These are phyloP conservation scores for Bolboschoenus planiculmis DNA, from an alignment of 176 grass and related monocot species.

Conservation along the genomic window DNA sequence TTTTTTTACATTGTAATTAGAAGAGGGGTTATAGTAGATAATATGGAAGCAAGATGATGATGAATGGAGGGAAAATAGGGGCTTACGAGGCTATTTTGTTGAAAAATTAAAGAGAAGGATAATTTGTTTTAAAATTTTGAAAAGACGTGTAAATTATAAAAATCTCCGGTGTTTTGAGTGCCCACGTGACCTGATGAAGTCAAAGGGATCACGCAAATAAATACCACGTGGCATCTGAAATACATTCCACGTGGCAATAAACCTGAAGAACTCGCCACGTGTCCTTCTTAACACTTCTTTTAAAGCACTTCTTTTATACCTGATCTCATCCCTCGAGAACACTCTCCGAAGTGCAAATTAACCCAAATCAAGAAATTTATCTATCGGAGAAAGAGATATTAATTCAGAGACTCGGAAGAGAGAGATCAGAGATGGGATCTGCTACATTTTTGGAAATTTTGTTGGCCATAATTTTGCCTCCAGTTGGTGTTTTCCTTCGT, in stretches of 20 bases:
- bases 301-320: background rate
- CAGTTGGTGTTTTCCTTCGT: slow-evolving; percentile 86
- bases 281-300: background rate
- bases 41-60: too few relatives aligned
- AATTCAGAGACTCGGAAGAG: background rate
- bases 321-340: background rate
- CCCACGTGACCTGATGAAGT: background rate
- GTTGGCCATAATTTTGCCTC: slow-evolving; percentile 85
- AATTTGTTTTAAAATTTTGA: too few relatives aligned
- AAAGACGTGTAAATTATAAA: too few relatives aligned
- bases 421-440: slow-evolving; percentile 47
- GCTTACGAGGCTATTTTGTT: too few relatives aligned
- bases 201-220: background rate
- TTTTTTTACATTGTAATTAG: too few relatives aligned
- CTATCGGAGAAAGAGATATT: background rate
- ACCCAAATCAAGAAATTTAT: background rate
- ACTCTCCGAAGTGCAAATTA: background rate
- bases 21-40: too few relatives aligned
- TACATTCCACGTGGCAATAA: background rate
- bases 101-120: too few relatives aligned
- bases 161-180: background rate
- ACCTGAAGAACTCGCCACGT: background rate
- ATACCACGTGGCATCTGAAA: background rate
- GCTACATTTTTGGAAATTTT: slow-evolving; percentile 81
- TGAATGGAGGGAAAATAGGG: too few relatives aligned